Conservation (phyloP, 2,329 filamentous ascomycete genomes). For the Lecanicillium sp. region DNA sequence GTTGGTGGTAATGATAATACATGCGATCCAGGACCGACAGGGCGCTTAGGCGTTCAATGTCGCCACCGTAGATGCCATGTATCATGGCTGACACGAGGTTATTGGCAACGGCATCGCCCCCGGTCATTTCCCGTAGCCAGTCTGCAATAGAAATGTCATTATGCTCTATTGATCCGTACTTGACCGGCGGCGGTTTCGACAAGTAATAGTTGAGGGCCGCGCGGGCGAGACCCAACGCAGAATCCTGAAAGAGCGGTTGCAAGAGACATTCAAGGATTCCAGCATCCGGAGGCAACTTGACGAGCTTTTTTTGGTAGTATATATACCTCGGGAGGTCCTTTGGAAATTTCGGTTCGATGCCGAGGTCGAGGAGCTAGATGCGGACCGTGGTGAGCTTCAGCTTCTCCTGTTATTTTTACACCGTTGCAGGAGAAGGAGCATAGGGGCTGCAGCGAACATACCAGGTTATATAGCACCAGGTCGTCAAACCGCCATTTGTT, state of each 20-base stretch:
- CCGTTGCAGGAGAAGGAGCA: not conserved
- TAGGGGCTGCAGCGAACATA: constrained; percentile 33
- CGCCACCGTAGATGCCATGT: constrained; percentile 90
- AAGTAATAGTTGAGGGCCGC: too few species aligned
- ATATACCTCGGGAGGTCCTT: constrained; percentile 57
- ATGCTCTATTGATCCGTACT: not conserved
- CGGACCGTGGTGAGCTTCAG: not conserved
- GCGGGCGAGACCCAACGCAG: constrained; percentile 22
- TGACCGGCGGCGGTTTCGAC: too few species aligned
- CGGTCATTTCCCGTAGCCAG: constrained; percentile 28
- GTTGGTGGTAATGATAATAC: constrained; percentile 27
- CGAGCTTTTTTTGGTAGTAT: constrained; percentile 75
- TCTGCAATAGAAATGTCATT: constrained; percentile 32
- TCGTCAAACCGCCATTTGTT: constrained; percentile 48
- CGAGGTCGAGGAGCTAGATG: constrained; percentile 29
- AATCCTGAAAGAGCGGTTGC: constrained; percentile 29
- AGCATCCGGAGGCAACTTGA: constrained; percentile 27
- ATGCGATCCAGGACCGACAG: constrained; percentile 44
- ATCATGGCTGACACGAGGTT: constrained; percentile 70
- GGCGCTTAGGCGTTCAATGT: constrained; percentile 74
- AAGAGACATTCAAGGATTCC: constrained; percentile 22
- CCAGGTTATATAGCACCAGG: constrained; percentile 63
- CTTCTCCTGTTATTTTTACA: constrained; percentile 15
- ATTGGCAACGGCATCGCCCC: constrained; percentile 45
- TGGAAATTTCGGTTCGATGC: constrained; percentile 43